Percentiles rank a stretch among this genome's conserved stretches.
Evolutionary conservation across 306 rosid species (phyloP).

Genomic region (Nissolia schottii): DNA sequence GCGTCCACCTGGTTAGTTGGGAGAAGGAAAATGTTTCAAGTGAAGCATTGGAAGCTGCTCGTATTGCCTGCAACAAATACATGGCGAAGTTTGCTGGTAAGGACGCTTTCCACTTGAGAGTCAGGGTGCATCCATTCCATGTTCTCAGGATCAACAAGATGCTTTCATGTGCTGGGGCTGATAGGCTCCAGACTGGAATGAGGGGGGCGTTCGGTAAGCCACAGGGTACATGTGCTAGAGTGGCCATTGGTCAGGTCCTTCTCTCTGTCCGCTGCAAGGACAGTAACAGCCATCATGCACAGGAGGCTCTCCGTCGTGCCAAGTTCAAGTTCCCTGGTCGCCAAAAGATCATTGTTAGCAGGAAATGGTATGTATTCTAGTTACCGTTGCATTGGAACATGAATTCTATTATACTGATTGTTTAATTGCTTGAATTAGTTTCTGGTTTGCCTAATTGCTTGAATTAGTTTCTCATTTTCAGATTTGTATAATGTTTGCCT

Average conservation of each 20-base stretch:
- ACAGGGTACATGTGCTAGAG: conserved; percentile 72
- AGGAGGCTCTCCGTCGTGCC: conserved; percentile 87
- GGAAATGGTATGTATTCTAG: conserved; percentile 58
- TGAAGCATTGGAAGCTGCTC: conserved; percentile 84
- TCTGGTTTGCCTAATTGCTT: not conserved
- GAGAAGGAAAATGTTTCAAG: conserved; percentile 87
- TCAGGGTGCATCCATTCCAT: conserved; percentile 93
- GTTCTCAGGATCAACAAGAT: conserved; percentile 86
- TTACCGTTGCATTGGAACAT: not conserved
- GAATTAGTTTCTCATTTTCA: too few relatives aligned
- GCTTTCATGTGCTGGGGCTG: conserved; percentile 62
- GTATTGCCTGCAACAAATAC: conserved; percentile 85
- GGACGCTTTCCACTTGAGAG: conserved; percentile 82
- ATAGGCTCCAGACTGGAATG: conserved; percentile 96
- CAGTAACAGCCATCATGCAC: conserved; percentile 63
- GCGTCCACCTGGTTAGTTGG: conserved; percentile 86
- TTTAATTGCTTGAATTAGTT: not conserved
- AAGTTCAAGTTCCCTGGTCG: conserved; percentile 89
- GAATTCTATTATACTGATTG: not conserved
- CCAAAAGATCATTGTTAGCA: conserved; percentile 78
- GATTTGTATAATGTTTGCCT: too few relatives aligned
- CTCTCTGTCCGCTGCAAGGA: conserved; percentile 88
- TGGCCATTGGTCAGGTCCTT: conserved; percentile 79
- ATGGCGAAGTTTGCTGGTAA: conserved; percentile 85
- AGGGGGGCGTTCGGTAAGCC: conserved; percentile 84